These are phyloP conservation scores for Wallemia ichthyophaga DNA, from an alignment of 1,284 basidiomycete genomes.

Conservation along the genomic window DNA sequence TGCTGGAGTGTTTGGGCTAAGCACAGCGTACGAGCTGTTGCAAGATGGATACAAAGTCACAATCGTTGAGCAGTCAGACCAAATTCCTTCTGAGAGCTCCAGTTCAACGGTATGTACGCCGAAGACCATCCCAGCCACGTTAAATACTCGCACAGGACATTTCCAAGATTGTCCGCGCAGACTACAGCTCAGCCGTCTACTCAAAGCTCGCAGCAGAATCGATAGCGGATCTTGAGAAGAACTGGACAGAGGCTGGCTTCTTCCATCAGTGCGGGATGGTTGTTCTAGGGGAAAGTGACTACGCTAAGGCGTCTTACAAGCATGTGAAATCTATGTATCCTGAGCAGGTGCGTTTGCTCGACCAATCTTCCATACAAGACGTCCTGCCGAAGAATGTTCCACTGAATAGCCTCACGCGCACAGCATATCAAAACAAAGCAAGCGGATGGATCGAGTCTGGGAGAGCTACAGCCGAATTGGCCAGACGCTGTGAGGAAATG, in stretches of 20 bases:
- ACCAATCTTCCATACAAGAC: neutral
- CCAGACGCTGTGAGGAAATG: constrained; percentile 20
- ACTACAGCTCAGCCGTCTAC: constrained; percentile 22
- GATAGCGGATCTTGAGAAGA: constrained; percentile 34
- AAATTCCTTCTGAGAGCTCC: neutral
- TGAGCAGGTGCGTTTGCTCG: neutral
- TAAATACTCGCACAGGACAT: constrained; percentile 21
- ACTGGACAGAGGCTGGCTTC: constrained; percentile 28
- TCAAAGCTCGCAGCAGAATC: constrained; percentile 36
- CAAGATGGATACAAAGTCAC: constrained; percentile 27
- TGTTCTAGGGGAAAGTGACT: neutral
- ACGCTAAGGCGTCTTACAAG: neutral
- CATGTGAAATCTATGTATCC: neutral
- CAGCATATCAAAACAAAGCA: constrained; percentile 31
- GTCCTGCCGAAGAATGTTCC: neutral
- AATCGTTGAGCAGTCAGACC: constrained; percentile 6
- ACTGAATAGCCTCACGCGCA: constrained; percentile 24
- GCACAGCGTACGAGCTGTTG: constrained; percentile 46
- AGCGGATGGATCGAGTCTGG: constrained; percentile 53
- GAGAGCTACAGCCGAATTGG: constrained; percentile 23
- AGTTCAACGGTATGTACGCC: neutral
- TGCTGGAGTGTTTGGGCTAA: constrained; percentile 62
- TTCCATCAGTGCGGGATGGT: neutral
- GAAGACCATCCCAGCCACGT: neutral
- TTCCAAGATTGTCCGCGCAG: constrained; percentile 33